These are phyloP conservation scores for Teunomyces atbi DNA, from an alignment of 805 yeast genomes.

Conservation along the genomic window DNA sequence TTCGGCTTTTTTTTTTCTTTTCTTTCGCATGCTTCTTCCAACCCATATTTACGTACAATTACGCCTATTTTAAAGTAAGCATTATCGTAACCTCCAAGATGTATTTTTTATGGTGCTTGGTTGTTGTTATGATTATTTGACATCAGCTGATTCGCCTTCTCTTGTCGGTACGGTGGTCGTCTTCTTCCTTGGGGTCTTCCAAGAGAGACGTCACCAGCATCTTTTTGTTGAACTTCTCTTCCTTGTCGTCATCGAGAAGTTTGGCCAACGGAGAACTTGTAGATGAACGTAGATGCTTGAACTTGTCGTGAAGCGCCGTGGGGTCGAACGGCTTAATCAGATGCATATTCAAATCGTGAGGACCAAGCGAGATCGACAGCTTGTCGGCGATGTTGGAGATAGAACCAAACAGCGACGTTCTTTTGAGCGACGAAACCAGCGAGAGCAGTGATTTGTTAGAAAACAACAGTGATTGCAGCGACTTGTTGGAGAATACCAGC, in stretches of 20 bases:
- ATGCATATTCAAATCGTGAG: conserved; percentile 14
- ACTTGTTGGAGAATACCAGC: conserved; percentile 37
- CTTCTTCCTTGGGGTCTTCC: conserved; percentile 10
- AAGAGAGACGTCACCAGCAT: conserved; percentile 25
- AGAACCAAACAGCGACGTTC: conserved; percentile 31
- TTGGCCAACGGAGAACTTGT: conserved; percentile 18
- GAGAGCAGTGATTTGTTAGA: conserved; percentile 36
- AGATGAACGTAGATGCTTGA: conserved; percentile 11
- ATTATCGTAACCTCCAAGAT: not conserved
- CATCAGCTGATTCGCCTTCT: not conserved
- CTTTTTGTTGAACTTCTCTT: conserved; percentile 12
- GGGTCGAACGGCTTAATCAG: not conserved
- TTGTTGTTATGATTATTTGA: not conserved
- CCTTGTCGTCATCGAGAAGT: conserved; percentile 7
- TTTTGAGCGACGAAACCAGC: conserved; percentile 25
- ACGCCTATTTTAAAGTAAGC: not conserved
- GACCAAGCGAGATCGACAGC: conserved; percentile 17
- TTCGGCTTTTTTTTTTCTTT: not conserved
- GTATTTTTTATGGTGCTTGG: not conserved
- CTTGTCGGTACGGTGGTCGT: not conserved
- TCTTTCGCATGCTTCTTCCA: not conserved
- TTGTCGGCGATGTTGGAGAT: conserved; percentile 19
- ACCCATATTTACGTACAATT: not conserved
- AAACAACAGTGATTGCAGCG: conserved; percentile 33
- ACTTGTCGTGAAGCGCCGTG: conserved; percentile 4